A percentile compares a stretch with the other conserved stretches of the same genome.
phyloP scores from a whole-genome alignment of 805 yeast species.

The Zygotorulaspora danielsina region DNA sequence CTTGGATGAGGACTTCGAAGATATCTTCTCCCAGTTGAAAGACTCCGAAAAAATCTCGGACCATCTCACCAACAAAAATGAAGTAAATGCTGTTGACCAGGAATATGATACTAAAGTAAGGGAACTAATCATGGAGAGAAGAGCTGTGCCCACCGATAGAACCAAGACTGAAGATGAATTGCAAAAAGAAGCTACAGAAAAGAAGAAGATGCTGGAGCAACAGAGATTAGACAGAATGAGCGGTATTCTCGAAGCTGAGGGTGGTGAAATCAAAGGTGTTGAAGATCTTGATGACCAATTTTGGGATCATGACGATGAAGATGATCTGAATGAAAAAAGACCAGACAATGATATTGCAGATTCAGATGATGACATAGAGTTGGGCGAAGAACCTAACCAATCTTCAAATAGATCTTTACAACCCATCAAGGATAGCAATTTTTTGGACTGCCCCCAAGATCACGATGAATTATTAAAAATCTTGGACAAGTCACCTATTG shows the following conservation, averaged over 20 bases:
- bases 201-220: constrained; percentile 57
- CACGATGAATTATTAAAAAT: constrained; percentile 41
- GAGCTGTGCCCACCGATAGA: constrained; percentile 78
- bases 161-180: constrained; percentile 75
- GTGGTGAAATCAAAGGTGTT: constrained; percentile 46
- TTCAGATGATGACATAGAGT: constrained; percentile 40
- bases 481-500: constrained; percentile 36
- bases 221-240: constrained; percentile 72
- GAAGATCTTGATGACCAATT: constrained; percentile 69
- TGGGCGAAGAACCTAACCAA: constrained; percentile 33
- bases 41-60: constrained; percentile 19
- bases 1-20: constrained; percentile 70
- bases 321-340: constrained; percentile 39
- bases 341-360: constrained; percentile 33
- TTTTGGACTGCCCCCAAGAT: constrained; percentile 46
- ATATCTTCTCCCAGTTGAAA: constrained; percentile 55
- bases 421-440: constrained; percentile 4
- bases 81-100: constrained; percentile 41
- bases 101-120: constrained; percentile 65
- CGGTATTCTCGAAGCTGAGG: constrained; percentile 50
- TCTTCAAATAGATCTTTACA: constrained; percentile 22
- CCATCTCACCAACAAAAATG: constrained; percentile 33
- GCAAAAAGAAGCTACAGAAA: constrained; percentile 54
- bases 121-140: constrained; percentile 62
- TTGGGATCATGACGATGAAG: constrained; percentile 55